phyloP scores from a whole-genome alignment of 73 alveolate genomes.

The Paramecium biaurelia region DNA sequence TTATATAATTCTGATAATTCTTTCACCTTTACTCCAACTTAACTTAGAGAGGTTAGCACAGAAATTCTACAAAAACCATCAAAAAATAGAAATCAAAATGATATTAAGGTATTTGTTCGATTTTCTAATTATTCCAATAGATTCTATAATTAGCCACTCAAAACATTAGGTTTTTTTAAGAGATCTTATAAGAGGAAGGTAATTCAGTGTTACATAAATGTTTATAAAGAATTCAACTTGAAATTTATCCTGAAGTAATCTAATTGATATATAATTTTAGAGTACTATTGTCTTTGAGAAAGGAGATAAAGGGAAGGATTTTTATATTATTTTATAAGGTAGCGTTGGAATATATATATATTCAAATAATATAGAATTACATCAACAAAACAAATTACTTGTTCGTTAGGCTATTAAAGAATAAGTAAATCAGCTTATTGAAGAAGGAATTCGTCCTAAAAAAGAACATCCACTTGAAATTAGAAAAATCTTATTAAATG shows the following conservation, averaged over 20 bases:
- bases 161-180: not conserved
- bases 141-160: not conserved
- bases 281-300: conserved; percentile 16
- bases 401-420: not conserved
- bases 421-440: not conserved
- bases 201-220: not conserved
- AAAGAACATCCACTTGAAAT: not conserved
- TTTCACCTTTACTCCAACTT: not conserved
- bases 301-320: conserved; percentile 51
- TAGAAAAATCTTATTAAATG: not conserved
- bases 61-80: not conserved
- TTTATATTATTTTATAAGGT: conserved; percentile 33
- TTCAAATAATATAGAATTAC: not conserved
- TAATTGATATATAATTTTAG: not conserved
- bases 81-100: not conserved
- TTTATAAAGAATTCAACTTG: not conserved
- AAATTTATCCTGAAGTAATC: not conserved
- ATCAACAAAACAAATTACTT: not conserved
- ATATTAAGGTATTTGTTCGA: not conserved
- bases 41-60: not conserved
- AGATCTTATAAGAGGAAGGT: not conserved
- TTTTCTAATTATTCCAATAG: not conserved
- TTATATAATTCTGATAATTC: not conserved
- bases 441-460: not conserved
- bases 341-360: conserved; percentile 32